Evolutionary conservation across 2,329 filamentous ascomycete species (phyloP), one percentile per base, ranked within the genome.

Genomic region (Remersonia thermophila): DNA sequence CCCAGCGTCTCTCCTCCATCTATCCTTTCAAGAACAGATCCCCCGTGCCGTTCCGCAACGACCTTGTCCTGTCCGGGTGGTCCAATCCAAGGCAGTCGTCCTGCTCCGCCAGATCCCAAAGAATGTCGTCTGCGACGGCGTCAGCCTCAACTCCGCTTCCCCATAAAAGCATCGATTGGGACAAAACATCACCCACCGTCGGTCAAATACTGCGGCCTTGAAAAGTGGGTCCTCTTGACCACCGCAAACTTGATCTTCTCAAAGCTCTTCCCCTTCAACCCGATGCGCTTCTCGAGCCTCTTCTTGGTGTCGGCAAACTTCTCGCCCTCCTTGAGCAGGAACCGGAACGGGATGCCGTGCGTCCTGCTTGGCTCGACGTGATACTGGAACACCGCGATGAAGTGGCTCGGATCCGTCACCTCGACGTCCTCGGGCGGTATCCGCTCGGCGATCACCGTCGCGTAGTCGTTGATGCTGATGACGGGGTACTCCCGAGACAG

Each of bases 171-270:
- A 23, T 9, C 5, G 9, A 23, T 6, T 23, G 20, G 9, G 9
- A 9, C 20, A 23, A 15, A 27, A 3, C 9, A 10, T 25, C 7
- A 57, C 78, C 67, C 64, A 94, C 89, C 86, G 62, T 96, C 91
- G 47, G 80, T 77, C 32, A 98, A 66, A 61, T 93, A 93, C 41
- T 76, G 71, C 17, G 86, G 81, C 53, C 81, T 85, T 27, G 81
- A 77, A 59, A 83, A 93, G 29, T 67, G 66, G 35, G 75, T 69
- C 55, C 82, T 69, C 56, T 77, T 67, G 35, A 95, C 72, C 23
- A 93, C 61, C 6, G 86, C 83, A 65, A 98, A 95, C 60, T 93
- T 95, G 59, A 98, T 91, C 68, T 96, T 96, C 59, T 98, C 89
- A 48, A 98, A 87, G 47, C 85, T 85, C 67, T 98, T 98, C 58